phyloP scores from a whole-genome alignment of 805 yeast genomes.

The Blastobotrys mokoenaii region DNA sequence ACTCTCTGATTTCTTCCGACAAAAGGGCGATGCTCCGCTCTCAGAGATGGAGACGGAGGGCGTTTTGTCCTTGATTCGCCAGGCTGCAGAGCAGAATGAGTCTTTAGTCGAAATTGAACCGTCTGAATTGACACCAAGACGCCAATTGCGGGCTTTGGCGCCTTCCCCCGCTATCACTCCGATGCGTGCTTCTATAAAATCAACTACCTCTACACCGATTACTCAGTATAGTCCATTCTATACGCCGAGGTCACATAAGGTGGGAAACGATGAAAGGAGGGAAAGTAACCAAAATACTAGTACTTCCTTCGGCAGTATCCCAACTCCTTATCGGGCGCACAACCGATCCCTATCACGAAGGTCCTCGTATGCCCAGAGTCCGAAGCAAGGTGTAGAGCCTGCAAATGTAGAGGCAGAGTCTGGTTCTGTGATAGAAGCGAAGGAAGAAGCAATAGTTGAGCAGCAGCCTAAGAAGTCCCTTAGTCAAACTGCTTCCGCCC shows the following conservation, averaged over 20 bases:
- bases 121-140: not conserved
- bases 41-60: constrained; percentile 74
- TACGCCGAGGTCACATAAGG: not conserved
- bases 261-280: not conserved
- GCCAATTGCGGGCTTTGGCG: too few relatives aligned
- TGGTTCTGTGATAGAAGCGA: not conserved
- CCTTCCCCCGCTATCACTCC: not conserved
- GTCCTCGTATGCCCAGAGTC: too few relatives aligned
- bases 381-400: too few relatives aligned
- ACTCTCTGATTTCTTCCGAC: constrained; percentile 60
- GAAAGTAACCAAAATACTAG: not conserved
- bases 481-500: constrained; percentile 43
- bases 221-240: constrained; percentile 1
- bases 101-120: constrained; percentile 3
- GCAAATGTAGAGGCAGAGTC: not conserved
- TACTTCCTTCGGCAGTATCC: constrained; percentile 6
- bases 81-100: constrained; percentile 8
- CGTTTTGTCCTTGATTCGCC: constrained; percentile 26
- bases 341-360: not conserved
- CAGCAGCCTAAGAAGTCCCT: constrained; percentile 16
- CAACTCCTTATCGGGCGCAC: constrained; percentile 11
- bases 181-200: not conserved
- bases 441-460: not conserved
- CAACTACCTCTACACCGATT: not conserved
- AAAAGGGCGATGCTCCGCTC: constrained; percentile 67